phyloP scores from a whole-genome alignment of 2,329 filamentous ascomycete species.

The Talaromyces funiculosus region DNA sequence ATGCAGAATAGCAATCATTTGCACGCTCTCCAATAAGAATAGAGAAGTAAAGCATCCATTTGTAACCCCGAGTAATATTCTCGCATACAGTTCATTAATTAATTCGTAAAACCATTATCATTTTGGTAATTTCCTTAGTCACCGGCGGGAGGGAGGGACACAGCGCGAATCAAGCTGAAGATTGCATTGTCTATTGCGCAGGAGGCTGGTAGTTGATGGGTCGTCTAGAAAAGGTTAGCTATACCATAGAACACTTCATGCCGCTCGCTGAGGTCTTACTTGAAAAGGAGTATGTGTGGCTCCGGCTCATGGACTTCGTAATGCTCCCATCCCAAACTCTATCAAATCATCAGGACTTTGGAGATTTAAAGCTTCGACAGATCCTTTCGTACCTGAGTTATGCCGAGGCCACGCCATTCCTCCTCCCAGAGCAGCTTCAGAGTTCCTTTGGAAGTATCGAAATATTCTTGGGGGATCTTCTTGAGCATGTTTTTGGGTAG shows the following conservation, averaged over 20 bases:
- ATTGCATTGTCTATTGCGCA: slow-evolving; percentile 25
- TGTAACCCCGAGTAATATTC: slow-evolving; percentile 4
- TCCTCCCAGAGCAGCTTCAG: slow-evolving; percentile 97
- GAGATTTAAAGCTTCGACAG: not conserved
- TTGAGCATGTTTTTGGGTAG: slow-evolving; percentile 98
- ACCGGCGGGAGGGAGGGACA: slow-evolving; percentile 15
- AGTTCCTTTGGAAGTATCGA: slow-evolving; percentile 81
- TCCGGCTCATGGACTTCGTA: slow-evolving; percentile 99
- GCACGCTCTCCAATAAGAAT: not conserved
- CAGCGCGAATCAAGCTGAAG: slow-evolving; percentile 16
- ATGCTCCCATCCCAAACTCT: slow-evolving; percentile 99
- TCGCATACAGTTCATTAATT: slow-evolving; percentile 5
- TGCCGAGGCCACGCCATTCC: slow-evolving; percentile 94
- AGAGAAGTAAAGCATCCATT: slow-evolving; percentile 5
- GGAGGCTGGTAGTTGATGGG: slow-evolving; percentile 80
- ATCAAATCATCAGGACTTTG: slow-evolving; percentile 12
- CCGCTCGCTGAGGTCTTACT: slow-evolving; percentile 58
- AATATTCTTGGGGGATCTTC: slow-evolving; percentile 90
- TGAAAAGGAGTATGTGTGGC: slow-evolving; percentile 96
- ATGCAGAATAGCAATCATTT: slow-evolving; percentile 3
- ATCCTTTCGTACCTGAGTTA: slow-evolving; percentile 70
- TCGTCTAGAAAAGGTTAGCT: slow-evolving; percentile 50
- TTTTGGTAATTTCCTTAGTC: slow-evolving; percentile 14
- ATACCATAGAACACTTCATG: slow-evolving; percentile 16
- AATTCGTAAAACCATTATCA: slow-evolving; percentile 12